These are phyloP conservation scores for Phymatotrichopsis omnivora DNA, from an alignment of 2,329 filamentous ascomycete species.

Conservation along the genomic window DNA sequence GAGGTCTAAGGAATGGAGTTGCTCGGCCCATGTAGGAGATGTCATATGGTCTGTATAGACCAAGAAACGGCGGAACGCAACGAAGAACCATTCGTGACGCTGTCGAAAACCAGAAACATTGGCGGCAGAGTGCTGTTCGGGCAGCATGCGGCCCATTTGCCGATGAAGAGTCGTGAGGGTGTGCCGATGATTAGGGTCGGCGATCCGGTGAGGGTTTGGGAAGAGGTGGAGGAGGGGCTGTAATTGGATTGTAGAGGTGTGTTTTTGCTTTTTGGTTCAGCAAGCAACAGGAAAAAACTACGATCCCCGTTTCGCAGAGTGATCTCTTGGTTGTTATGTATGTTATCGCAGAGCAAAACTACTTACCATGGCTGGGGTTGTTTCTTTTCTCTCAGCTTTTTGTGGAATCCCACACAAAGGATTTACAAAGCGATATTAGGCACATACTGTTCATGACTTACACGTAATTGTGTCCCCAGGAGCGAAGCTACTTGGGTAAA, in stretches of 20 bases:
- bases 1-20: slow-evolving; percentile 40
- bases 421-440: too few species aligned
- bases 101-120: slow-evolving; percentile 75
- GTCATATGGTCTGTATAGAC: slow-evolving; percentile 93
- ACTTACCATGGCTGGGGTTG: too few species aligned
- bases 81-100: slow-evolving; percentile 77
- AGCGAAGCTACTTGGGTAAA: too few species aligned
- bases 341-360: too few species aligned
- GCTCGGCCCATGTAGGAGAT: slow-evolving; percentile 74
- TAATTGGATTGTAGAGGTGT: not conserved
- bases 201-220: slow-evolving; percentile 23
- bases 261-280: too few species aligned
- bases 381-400: too few species aligned
- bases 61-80: slow-evolving; percentile 67
- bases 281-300: too few species aligned
- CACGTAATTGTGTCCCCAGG: too few species aligned
- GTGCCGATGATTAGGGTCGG: slow-evolving; percentile 22
- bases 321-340: too few species aligned
- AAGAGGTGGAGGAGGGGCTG: slow-evolving; percentile 1
- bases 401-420: too few species aligned
- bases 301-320: too few species aligned
- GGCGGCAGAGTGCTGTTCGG: slow-evolving; percentile 85
- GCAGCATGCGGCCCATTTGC: slow-evolving; percentile 47
- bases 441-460: too few species aligned
- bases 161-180: slow-evolving; percentile 2